Conservation (phyloP, 495 filamentous ascomycete genomes). For the Xylaria flabelliformis region DNA sequence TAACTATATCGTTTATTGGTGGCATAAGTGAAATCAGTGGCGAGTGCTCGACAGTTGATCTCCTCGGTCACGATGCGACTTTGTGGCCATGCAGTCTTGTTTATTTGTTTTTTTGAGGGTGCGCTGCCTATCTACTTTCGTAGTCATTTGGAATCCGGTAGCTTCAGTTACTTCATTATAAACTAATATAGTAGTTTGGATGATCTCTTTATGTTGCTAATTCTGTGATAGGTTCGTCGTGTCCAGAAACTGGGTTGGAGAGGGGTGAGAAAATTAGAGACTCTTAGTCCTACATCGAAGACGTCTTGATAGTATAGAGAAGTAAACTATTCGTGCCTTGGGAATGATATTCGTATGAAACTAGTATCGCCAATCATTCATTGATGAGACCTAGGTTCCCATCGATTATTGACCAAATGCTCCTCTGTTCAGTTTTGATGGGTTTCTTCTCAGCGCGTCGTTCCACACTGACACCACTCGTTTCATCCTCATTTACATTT, state of each 20-base stretch:
- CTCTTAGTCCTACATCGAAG: background rate
- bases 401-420: slow-evolving; percentile 52
- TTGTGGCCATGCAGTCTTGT: background rate
- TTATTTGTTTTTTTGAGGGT: background rate
- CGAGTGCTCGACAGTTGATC: background rate
- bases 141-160: background rate
- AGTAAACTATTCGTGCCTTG: background rate
- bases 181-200: no score
- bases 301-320: background rate
- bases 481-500: slow-evolving; percentile 40
- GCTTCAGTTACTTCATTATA: no score
- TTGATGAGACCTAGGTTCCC: slow-evolving; percentile 53
- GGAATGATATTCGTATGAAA: background rate
- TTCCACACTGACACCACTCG: slow-evolving; percentile 31
- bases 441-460: slow-evolving; percentile 38
- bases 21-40: no score
- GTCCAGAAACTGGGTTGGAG: background rate
- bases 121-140: background rate
- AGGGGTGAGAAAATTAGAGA: background rate
- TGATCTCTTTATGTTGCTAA: no score
- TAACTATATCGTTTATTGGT: background rate
- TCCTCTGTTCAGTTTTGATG: slow-evolving; percentile 34
- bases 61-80: background rate
- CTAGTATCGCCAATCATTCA: slow-evolving; percentile 30
- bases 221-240: background rate